phyloP scores from a whole-genome alignment of 257 asterid species.

The Ocimum tenuiflorum region DNA sequence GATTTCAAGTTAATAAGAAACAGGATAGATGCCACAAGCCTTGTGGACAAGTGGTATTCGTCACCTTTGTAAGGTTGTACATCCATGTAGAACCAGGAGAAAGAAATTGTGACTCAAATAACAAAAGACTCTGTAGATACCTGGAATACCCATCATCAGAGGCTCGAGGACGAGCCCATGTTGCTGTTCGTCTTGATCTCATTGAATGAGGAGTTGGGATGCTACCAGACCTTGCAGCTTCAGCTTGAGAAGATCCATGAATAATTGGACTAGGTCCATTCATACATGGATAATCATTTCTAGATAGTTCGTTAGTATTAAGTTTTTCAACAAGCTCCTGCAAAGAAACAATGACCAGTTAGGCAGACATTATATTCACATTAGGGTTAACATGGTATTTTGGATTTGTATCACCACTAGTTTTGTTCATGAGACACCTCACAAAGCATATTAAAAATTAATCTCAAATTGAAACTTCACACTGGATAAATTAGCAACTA shows the following conservation, averaged over 20 bases:
- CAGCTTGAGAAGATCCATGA: slow-evolving; percentile 53
- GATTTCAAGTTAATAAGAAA: not conserved
- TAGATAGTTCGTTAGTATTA: slow-evolving; percentile 74
- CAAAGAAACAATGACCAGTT: slow-evolving; percentile 18
- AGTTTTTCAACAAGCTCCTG: slow-evolving; percentile 89
- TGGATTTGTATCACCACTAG: not conserved
- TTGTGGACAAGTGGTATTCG: not conserved
- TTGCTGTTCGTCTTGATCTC: slow-evolving; percentile 89
- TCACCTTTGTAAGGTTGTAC: not conserved
- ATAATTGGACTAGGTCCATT: slow-evolving; percentile 88
- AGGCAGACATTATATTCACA: not conserved
- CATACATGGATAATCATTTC: slow-evolving; percentile 89
- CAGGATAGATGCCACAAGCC: not conserved
- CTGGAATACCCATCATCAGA: slow-evolving; percentile 99
- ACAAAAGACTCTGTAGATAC: slow-evolving; percentile 31
- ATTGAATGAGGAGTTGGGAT: slow-evolving; percentile 75
- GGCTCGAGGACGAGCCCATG: slow-evolving; percentile 96
- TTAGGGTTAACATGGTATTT: not conserved
- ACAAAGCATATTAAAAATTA: not conserved
- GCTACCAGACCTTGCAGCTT: slow-evolving; percentile 49
- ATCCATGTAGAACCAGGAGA: not conserved
- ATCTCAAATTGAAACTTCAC: not conserved
- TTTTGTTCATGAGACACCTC: slow-evolving; percentile 4
- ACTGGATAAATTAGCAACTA: not conserved
- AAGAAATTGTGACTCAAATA: not conserved